phyloP scores from a whole-genome alignment of 768 basidiomycete species.

The Sarcomyxa edulis region DNA sequence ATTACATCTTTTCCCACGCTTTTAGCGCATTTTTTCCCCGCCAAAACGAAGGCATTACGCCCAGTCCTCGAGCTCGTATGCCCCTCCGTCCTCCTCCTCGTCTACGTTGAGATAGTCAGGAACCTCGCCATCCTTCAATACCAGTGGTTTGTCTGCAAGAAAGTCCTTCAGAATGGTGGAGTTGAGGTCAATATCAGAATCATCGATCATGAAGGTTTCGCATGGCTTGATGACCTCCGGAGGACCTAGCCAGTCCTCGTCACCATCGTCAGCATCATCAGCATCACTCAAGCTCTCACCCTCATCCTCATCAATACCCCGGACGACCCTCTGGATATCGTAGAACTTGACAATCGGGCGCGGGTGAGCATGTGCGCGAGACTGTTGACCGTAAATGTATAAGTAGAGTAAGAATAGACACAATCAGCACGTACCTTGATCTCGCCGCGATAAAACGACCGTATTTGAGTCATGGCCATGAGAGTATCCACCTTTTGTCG shows the following conservation, averaged over 20 bases:
- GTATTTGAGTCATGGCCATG: slow-evolving; percentile 3
- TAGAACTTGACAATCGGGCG: slow-evolving; percentile 1
- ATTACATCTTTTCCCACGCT: too few species aligned
- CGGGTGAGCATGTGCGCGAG: background rate
- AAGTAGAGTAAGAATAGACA: background rate
- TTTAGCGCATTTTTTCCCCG: too few species aligned
- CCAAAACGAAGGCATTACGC: too few species aligned
- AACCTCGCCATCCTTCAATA: background rate
- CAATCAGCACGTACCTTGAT: slow-evolving; percentile 1
- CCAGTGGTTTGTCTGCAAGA: background rate
- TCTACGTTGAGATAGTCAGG: too few species aligned
- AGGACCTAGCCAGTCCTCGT: background rate
- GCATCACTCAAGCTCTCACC: background rate
- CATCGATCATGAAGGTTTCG: background rate
- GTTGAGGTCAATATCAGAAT: background rate
- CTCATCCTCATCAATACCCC: background rate
- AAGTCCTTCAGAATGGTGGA: background rate
- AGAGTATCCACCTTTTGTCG: slow-evolving; percentile 9
- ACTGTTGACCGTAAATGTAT: background rate
- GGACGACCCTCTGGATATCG: background rate
- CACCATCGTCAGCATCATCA: background rate
- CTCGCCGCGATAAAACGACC: slow-evolving; percentile 1
- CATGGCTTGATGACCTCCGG: background rate
- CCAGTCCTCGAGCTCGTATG: too few species aligned
- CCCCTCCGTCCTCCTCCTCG: too few species aligned